Conservation (phyloP, 2,329 filamentous ascomycete species). For the Lachnellula occidentalis region DNA sequence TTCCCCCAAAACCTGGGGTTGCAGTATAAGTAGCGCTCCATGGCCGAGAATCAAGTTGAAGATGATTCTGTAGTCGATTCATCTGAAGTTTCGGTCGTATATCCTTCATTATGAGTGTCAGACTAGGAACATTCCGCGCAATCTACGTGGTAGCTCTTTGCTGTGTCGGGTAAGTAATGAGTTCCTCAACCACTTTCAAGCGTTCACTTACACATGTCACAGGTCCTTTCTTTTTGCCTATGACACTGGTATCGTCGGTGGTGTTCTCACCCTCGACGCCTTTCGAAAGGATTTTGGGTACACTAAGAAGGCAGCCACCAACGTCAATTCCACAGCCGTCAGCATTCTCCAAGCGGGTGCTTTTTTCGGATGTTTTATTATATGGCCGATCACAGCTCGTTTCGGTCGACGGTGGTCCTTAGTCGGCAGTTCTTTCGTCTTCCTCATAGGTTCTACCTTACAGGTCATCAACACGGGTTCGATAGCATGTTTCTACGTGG, state of each 20-base stretch:
- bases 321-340: slow-evolving; percentile 41
- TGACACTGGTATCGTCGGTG: slow-evolving; percentile 39
- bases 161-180: slow-evolving; percentile 36
- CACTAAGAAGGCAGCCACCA: slow-evolving; percentile 34
- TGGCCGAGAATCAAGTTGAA: too few relatives aligned
- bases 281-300: slow-evolving; percentile 41
- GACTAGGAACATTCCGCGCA: too few relatives aligned
- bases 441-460: slow-evolving; percentile 33
- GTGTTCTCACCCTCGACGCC: slow-evolving; percentile 39
- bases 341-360: slow-evolving; percentile 47
- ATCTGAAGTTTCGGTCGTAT: too few relatives aligned
- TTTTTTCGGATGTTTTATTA: slow-evolving; percentile 43
- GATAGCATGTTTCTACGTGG: slow-evolving; percentile 36
- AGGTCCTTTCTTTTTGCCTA: slow-evolving; percentile 45
- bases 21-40: too few relatives aligned
- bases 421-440: slow-evolving; percentile 34
- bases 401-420: slow-evolving; percentile 38
- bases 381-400: slow-evolving; percentile 43
- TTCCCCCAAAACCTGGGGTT: too few relatives aligned
- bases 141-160: slow-evolving; percentile 5
- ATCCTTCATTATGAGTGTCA: too few relatives aligned
- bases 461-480: slow-evolving; percentile 41
- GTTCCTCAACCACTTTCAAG: too few relatives aligned
- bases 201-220: slow-evolving; percentile 31
- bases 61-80: too few relatives aligned